phyloP scores from a whole-genome alignment of 1,284 basidiomycete genomes.

The Hypsizygus ulmarius region DNA sequence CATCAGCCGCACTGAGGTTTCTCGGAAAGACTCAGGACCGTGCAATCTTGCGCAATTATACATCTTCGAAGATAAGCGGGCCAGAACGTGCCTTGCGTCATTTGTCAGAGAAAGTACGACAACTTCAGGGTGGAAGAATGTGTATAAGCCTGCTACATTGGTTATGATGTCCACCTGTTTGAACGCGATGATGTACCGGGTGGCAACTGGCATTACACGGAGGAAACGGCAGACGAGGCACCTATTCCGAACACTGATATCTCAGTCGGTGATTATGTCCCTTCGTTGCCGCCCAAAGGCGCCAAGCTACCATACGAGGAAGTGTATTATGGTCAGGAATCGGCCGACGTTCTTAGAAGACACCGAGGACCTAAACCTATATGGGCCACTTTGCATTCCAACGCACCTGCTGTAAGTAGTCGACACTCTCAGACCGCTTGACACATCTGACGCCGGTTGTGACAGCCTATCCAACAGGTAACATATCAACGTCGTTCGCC shows the following conservation, averaged over 20 bases:
- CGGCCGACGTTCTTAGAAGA: constrained; percentile 20
- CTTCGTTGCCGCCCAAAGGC: constrained; percentile 34
- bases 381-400: constrained; percentile 41
- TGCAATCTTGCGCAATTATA: too few species aligned
- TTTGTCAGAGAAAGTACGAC: background rate
- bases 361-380: constrained; percentile 42
- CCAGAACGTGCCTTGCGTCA: too few species aligned
- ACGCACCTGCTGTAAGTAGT: constrained; percentile 38
- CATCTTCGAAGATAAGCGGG: too few species aligned
- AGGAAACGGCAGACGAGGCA: constrained; percentile 34
- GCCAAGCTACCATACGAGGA: constrained; percentile 32
- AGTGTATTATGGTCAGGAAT: constrained; percentile 27
- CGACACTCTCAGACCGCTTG: background rate
- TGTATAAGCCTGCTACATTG: constrained; percentile 13
- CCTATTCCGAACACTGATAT: constrained; percentile 41
- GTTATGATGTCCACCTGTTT: constrained; percentile 41
- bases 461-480: constrained; percentile 14
- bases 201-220: constrained; percentile 47
- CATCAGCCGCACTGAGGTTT: too few species aligned
- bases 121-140: background rate
- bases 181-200: constrained; percentile 43
- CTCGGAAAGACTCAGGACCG: too few species aligned
- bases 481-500: background rate
- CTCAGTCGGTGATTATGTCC: constrained; percentile 38
- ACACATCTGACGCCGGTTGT: background rate